These are phyloP conservation scores for Echites panduratus DNA, from an alignment of 257 asterid genomes.

Conservation along the genomic window DNA sequence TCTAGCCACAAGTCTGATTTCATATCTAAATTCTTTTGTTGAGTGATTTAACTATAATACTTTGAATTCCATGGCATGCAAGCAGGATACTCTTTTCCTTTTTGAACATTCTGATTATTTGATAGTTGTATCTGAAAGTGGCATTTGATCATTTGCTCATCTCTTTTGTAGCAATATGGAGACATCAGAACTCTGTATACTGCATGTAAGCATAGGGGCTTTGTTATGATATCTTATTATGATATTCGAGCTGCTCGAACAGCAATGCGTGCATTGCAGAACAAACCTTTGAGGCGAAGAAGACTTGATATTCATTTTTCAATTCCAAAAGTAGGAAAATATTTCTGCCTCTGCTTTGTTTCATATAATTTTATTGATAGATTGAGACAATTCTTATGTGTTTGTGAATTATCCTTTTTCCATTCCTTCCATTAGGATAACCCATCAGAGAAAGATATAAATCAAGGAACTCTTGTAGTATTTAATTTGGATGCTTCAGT, in stretches of 20 bases:
- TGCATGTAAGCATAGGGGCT: slow-evolving; percentile 96
- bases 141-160: not conserved
- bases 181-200: slow-evolving; percentile 93
- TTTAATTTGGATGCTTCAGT: slow-evolving; percentile 96
- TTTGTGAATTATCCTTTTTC: slow-evolving; percentile 7
- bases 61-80: not conserved
- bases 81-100: not conserved
- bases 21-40: not conserved
- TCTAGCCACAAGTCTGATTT: not conserved
- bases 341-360: not conserved
- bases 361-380: no score
- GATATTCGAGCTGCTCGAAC: slow-evolving; percentile 96
- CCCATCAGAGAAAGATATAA: slow-evolving; percentile 90
- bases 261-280: slow-evolving; percentile 82
- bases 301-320: slow-evolving; percentile 96
- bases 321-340: slow-evolving; percentile 70
- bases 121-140: not conserved
- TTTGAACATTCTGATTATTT: not conserved
- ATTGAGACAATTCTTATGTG: not conserved
- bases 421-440: slow-evolving; percentile 58
- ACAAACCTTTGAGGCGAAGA: slow-evolving; percentile 86
- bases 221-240: slow-evolving; percentile 98
- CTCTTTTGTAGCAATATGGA: slow-evolving; percentile 71
- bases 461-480: slow-evolving; percentile 95
- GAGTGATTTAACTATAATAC: not conserved